These are phyloP conservation scores for Alternaria incomplexa DNA, from an alignment of 2,329 filamentous ascomycete species.

Conservation along the genomic window DNA sequence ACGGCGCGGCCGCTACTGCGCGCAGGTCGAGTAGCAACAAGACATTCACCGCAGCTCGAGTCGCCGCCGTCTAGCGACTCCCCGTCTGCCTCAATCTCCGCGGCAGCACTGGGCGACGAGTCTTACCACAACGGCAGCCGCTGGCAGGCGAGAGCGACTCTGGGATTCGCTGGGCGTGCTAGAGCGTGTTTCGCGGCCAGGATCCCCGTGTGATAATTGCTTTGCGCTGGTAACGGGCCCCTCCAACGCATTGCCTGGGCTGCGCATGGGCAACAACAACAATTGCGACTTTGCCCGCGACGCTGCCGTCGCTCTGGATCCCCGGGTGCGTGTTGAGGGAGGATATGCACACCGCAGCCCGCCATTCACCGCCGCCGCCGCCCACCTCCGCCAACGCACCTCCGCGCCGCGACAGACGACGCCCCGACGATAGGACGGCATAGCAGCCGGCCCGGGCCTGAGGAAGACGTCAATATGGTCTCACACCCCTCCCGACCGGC, in stretches of 20 bases:
- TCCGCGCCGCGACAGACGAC: neutral
- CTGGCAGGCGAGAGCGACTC: conserved; percentile 10
- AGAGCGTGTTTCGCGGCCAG: conserved; percentile 17
- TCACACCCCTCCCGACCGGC: conserved; percentile 30
- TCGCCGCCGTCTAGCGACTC: conserved; percentile 13
- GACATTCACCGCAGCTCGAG: conserved; percentile 10
- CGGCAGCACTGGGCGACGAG: conserved; percentile 9
- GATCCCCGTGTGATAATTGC: conserved; percentile 37
- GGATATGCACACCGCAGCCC: conserved; percentile 31
- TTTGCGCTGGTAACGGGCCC: conserved; percentile 32
- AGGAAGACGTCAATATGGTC: conserved; percentile 26
- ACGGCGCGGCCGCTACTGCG: conserved; percentile 14
- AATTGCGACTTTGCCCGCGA: conserved; percentile 9
- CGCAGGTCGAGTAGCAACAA: conserved; percentile 5
- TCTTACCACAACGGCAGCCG: neutral
- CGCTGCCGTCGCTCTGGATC: conserved; percentile 13
- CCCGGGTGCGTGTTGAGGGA: conserved; percentile 6
- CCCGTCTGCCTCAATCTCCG: conserved; percentile 19
- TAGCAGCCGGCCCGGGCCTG: conserved; percentile 1
- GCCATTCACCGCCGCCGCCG: conserved; percentile 22
- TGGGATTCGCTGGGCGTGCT: conserved; percentile 22
- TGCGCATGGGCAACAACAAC: conserved; percentile 31
- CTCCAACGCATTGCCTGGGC: conserved; percentile 23
- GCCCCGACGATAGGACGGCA: neutral
- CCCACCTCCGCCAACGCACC: conserved; percentile 8